These are phyloP conservation scores for Salix exigua DNA, from an alignment of 345 rosid genomes.

Conservation along the genomic window DNA sequence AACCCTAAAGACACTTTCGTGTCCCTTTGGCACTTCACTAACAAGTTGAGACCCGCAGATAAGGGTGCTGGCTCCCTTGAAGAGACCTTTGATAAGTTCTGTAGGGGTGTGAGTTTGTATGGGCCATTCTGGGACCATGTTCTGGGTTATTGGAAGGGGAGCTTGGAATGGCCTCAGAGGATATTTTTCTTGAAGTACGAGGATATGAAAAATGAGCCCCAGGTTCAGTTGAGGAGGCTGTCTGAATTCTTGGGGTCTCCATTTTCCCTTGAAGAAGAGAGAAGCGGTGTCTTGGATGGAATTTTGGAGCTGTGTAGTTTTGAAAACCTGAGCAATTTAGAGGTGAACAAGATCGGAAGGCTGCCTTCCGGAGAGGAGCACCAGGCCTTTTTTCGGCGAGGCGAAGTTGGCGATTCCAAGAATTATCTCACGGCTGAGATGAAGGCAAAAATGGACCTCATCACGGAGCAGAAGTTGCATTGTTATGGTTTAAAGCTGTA, in stretches of 20 bases:
- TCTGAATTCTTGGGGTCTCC: slow-evolving; percentile 45
- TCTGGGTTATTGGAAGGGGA: slow-evolving; percentile 10
- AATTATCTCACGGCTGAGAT: slow-evolving; percentile 46
- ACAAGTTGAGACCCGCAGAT: slow-evolving; percentile 30
- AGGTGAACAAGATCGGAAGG: slow-evolving; percentile 42
- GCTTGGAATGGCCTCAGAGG: slow-evolving; percentile 36
- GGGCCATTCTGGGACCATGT: slow-evolving; percentile 72
- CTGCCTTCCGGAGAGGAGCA: slow-evolving; percentile 26
- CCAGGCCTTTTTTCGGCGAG: slow-evolving; percentile 41
- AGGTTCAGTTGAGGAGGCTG: slow-evolving; percentile 30
- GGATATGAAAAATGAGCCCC: slow-evolving; percentile 38
- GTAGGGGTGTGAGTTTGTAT: slow-evolving; percentile 36
- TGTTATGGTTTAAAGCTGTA: slow-evolving; percentile 33
- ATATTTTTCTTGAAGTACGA: slow-evolving; percentile 52
- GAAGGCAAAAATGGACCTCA: slow-evolving; percentile 32
- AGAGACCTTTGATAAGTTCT: slow-evolving; percentile 40
- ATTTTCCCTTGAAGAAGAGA: slow-evolving; percentile 42
- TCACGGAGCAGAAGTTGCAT: slow-evolving; percentile 30
- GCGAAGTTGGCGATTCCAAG: slow-evolving; percentile 50
- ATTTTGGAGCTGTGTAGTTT: slow-evolving; percentile 53
- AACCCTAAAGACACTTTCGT: slow-evolving; percentile 57
- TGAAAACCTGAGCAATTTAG: slow-evolving; percentile 39
- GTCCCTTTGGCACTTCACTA: slow-evolving; percentile 53
- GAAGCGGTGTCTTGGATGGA: slow-evolving; percentile 26
- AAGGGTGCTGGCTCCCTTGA: slow-evolving; percentile 26